Evolutionary conservation across 768 basidiomycete species (phyloP).

Genomic region (Imleria badia): DNA sequence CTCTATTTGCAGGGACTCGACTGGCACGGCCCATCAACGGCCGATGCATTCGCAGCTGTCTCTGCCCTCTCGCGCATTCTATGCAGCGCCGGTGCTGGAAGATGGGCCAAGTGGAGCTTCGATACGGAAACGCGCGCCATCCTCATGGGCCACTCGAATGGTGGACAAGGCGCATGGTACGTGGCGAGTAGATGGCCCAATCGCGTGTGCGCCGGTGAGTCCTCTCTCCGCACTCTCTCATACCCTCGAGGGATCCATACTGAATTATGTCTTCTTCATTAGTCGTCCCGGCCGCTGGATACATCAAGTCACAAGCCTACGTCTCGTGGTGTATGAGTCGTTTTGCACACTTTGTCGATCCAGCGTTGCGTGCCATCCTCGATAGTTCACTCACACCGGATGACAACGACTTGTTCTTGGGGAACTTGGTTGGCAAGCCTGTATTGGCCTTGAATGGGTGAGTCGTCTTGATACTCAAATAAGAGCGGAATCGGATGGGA

Average conservation of each 20-base stretch:
- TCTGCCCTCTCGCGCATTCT: conserved; percentile 55
- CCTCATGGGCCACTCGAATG: conserved; percentile 92
- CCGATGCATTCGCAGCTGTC: conserved; percentile 65
- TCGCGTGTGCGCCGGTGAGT: conserved; percentile 58
- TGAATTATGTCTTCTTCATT: background rate
- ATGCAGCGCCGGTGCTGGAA: conserved; percentile 20
- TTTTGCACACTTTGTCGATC: conserved; percentile 80
- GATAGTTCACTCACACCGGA: conserved; percentile 75
- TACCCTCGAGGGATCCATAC: background rate
- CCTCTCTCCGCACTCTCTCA: background rate
- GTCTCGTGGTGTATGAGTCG: conserved; percentile 69
- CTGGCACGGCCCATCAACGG: conserved; percentile 85
- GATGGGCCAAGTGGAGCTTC: conserved; percentile 45
- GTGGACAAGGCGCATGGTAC: conserved; percentile 89
- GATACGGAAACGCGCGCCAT: conserved; percentile 44
- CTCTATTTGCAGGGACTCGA: conserved; percentile 67
- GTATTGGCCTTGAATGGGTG: conserved; percentile 81
- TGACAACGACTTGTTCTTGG: conserved; percentile 84
- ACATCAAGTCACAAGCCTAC: conserved; percentile 87
- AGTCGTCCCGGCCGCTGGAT: conserved; percentile 80
- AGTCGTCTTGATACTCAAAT: conserved; percentile 15
- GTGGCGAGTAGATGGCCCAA: conserved; percentile 77
- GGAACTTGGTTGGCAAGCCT: conserved; percentile 70
- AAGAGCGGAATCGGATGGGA: background rate
- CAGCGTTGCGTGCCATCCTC: conserved; percentile 67